phyloP scores from a whole-genome alignment of 306 rosid genomes.

The Corylus avellana region DNA sequence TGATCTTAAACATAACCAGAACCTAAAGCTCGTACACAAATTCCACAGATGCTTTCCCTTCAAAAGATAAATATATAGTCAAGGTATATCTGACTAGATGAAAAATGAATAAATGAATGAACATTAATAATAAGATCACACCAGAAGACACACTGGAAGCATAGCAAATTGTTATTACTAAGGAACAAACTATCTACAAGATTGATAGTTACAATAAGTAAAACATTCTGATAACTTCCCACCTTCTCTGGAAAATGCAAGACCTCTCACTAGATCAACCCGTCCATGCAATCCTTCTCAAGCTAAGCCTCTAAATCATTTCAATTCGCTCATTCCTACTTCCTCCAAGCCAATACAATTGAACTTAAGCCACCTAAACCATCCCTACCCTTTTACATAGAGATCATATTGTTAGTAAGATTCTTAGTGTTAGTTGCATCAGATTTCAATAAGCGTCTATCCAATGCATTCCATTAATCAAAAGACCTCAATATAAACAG shows the following conservation, averaged over 20 bases:
- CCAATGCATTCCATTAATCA: neutral
- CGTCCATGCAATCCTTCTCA: neutral
- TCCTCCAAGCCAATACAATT: neutral
- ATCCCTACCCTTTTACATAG: neutral
- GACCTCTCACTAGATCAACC: neutral
- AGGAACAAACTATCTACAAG: too few relatives aligned
- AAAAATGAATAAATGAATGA: neutral
- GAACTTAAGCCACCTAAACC: neutral
- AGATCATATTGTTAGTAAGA: neutral
- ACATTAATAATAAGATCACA: neutral
- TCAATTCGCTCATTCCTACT: neutral
- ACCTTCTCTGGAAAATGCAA: neutral
- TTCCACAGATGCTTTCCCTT: neutral
- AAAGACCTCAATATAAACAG: neutral
- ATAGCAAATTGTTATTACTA: neutral
- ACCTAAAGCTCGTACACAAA: neutral
- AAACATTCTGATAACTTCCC: neutral
- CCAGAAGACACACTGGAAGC: neutral
- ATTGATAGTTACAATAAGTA: neutral
- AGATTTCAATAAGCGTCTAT: neutral
- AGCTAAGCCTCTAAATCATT: conserved; percentile 1
- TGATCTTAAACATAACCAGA: neutral
- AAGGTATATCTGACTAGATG: neutral
- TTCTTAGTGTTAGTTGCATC: neutral
- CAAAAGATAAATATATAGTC: neutral